Evolutionary conservation across 2,329 filamentous ascomycete species (phyloP), one percentile per base, ranked within the genome.

Genomic region (Pyrenophora seminiperda): DNA sequence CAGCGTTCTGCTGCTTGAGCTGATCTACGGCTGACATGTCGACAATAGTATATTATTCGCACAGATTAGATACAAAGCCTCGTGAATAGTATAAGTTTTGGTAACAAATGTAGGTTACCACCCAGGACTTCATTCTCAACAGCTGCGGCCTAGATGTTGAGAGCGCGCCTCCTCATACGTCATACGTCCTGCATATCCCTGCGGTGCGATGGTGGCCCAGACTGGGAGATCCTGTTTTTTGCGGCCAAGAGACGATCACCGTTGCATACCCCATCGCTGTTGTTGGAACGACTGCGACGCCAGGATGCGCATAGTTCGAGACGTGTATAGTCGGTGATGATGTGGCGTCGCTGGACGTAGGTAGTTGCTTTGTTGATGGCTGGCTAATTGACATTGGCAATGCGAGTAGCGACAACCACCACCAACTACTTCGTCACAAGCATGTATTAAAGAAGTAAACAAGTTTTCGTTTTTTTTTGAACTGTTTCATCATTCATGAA

Each of bases 1-100:
- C 70, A 51, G 66, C 68, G 47, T 74, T 74, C 57, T 76, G 74
- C 59, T 75, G 66, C 63, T 76, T 76, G 39, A 76, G 58, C 9
- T 74, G 63, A 24, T 73, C 67, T 18, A 75, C 49, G n/a, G 62
- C 61, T 14, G 67, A 65, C 69, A 72, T 72, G 7, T 42, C n/a
- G 1, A 15, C 20, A 9, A n/a, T 10, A 40, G n/a, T 9, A 1
- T 27, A 9, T 27, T 27, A 27, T 11, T 11, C 24, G 24, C 24
- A 27, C 24, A 27, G 13, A 10, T 10, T 27, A 27, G 10, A 27
- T 27, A 3, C 7, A 10, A 27, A 27, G 24, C 24, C 13, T 27
- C 24, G 13, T 4, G 9, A 11, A 27, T 11, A 27, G 24, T 27
- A 4, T 10, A 27, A 11, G 24, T 10, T 27, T 10, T 27, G 24